phyloP scores from a whole-genome alignment of 139 green algal species.

The Monoraphidium neglectum region DNA sequence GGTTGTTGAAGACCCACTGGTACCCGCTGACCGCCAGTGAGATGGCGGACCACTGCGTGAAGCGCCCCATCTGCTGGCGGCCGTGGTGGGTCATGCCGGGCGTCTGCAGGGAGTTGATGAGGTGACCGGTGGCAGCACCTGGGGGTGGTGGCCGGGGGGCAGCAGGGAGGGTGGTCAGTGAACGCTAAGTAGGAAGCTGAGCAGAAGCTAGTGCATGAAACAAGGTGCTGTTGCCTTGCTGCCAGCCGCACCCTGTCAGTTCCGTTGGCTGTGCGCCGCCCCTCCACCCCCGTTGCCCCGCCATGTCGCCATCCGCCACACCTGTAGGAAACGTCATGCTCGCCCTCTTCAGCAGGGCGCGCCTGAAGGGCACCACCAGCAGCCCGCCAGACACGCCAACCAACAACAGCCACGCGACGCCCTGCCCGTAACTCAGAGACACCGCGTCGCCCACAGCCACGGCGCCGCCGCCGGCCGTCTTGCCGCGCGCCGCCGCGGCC shows the following conservation, averaged over 20 bases:
- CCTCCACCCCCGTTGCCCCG: no score
- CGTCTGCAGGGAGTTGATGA: conserved; percentile 27
- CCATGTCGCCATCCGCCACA: no score
- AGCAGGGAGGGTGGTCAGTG: no score
- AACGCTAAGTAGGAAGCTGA: no score
- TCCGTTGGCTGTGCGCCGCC: no score
- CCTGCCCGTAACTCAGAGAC: conserved; percentile 5
- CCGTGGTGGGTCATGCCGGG: conserved; percentile 24
- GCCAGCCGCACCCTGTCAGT: no score
- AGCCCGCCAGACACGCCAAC: conserved; percentile 16
- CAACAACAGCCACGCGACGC: conserved; percentile 14
- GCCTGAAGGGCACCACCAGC: conserved; percentile 29
- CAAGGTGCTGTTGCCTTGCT: no score
- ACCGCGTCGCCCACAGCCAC: conserved; percentile 5
- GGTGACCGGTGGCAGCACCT: conserved; percentile 12
- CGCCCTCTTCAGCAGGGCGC: conserved; percentile 1
- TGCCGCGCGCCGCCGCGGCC: neutral
- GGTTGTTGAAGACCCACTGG: conserved; percentile 36
- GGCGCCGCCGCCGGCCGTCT: neutral
- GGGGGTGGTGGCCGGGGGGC: neutral
- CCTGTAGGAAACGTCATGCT: conserved; percentile 18
- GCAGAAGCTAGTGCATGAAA: no score
- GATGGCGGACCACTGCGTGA: conserved; percentile 20
- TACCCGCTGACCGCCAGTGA: conserved; percentile 27
- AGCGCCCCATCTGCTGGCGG: conserved; percentile 29